Base-by-base conservation (phyloP, 345 rosid species). In the Raphanus raphanistrum region DNA sequence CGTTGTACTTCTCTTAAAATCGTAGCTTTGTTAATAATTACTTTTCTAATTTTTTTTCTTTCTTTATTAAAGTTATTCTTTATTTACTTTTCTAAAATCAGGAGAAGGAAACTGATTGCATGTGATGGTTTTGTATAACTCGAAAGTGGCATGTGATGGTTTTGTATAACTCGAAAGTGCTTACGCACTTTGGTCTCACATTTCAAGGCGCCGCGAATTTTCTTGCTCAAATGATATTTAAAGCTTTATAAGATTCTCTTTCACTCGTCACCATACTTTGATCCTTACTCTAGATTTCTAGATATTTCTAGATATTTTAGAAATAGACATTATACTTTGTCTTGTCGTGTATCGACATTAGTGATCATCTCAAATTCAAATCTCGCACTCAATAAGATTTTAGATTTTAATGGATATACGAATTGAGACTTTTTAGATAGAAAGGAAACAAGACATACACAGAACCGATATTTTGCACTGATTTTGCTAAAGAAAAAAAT, bases 191-290 rank as follows among this genome's bases (percentile, higher is more conserved):
- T 27, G 64, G 64, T 33, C 55, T 62, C 48, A 55, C 75, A 70
- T 69, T 61, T 28, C 80, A 70, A 52, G 75, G 70, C 80, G 75
- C 80, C 75, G 59, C 75, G 70, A 62, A 52, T 63, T 63, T 52
- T 76, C 61, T 25, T 70, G 70, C 67, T n/a, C 8, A 52, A 38
- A 55, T 66, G 4, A 36, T 66, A 4, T 60, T 6, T 31, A 8
- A 0, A 26, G 9, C 54, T 76, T 76, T 70, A 63, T 29, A 17
- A 70, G 71, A 77, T 77, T 77, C 71, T 71, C 45, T 63, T 35
- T 38, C 62, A 4, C 59, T 70, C n/a, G 28, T 54, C 11, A 36
- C 77, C 64, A 74, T 26, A 21, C 36, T 63, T 65, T 38, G 17
- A 54, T 66, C 8, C 28, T 29, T 29, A 2, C 8, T 50, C 29